phyloP scores from a whole-genome alignment of 495 filamentous ascomycete species.

The Talaromyces proteolyticus region DNA sequence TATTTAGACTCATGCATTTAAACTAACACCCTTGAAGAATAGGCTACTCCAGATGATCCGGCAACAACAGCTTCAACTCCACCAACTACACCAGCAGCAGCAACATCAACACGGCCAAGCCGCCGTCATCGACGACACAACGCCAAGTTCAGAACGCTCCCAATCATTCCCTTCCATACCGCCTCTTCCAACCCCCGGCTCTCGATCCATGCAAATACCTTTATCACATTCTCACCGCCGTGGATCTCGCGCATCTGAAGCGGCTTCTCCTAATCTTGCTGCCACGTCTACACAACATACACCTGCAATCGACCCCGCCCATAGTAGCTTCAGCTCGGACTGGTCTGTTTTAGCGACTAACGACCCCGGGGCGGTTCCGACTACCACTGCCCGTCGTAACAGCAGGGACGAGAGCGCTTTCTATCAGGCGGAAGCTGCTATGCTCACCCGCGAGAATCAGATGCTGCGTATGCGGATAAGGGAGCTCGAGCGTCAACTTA shows the following conservation, averaged over 20 bases:
- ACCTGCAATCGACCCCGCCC: not conserved
- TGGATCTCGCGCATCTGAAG: slow-evolving; percentile 31
- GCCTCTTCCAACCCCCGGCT: slow-evolving; percentile 22
- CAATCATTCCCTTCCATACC: slow-evolving; percentile 41
- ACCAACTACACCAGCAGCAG: slow-evolving; percentile 49
- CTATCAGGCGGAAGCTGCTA: slow-evolving; percentile 89
- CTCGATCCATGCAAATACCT: slow-evolving; percentile 26
- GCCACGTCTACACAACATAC: not conserved
- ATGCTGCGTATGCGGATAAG: slow-evolving; percentile 83
- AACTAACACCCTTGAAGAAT: slow-evolving; percentile 50
- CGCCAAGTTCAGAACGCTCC: slow-evolving; percentile 59
- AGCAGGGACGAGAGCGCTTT: slow-evolving; percentile 77
- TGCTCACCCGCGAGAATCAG: slow-evolving; percentile 83
- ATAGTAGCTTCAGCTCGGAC: slow-evolving; percentile 1
- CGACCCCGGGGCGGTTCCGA: not conserved
- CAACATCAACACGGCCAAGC: slow-evolving; percentile 34
- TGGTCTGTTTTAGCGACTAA: not conserved
- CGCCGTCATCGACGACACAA: slow-evolving; percentile 61
- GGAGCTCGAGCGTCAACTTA: slow-evolving; percentile 59
- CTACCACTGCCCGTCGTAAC: slow-evolving; percentile 25
- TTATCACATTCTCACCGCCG: slow-evolving; percentile 46
- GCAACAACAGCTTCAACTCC: slow-evolving; percentile 76
- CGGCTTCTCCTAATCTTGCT: slow-evolving; percentile 26
- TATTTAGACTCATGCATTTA: not conserved
- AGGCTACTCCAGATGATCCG: slow-evolving; percentile 86